Conservation (phyloP, 2,329 filamentous ascomycete genomes). For the Decorospora gaudefroyi region DNA sequence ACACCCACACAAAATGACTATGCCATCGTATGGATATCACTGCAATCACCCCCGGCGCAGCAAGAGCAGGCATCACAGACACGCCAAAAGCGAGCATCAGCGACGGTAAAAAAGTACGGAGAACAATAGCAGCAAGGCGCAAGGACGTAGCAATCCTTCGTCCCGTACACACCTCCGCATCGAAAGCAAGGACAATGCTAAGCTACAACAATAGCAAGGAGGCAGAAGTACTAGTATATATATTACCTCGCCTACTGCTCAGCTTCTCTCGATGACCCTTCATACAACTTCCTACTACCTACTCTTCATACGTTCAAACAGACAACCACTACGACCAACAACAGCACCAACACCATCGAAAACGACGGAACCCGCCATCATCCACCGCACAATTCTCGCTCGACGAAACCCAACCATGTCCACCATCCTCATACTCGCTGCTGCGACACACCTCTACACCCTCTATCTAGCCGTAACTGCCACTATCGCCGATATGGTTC, state of each 20-base stretch:
- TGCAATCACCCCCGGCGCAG: no score
- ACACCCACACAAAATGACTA: no score
- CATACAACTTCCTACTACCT: background rate
- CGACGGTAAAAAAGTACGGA: background rate
- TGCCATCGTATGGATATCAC: no score
- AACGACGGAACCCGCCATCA: background rate
- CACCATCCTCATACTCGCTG: background rate
- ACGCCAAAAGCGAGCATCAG: no score
- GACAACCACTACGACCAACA: background rate
- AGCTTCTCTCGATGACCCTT: no score
- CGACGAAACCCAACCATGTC: background rate
- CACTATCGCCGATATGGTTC: background rate
- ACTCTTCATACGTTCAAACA: background rate
- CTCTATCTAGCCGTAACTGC: background rate
- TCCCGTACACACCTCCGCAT: background rate
- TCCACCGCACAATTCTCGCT: background rate
- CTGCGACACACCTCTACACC: background rate
- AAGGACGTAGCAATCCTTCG: background rate
- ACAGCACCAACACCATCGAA: background rate
- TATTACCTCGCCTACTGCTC: background rate
- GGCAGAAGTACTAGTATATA: no score
- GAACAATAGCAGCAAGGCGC: background rate
- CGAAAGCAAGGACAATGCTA: background rate
- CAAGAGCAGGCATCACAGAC: no score
- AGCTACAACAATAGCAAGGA: background rate